Base-by-base conservation (phyloP, 106 monocot species). In the Iris macrosiphon region DNA sequence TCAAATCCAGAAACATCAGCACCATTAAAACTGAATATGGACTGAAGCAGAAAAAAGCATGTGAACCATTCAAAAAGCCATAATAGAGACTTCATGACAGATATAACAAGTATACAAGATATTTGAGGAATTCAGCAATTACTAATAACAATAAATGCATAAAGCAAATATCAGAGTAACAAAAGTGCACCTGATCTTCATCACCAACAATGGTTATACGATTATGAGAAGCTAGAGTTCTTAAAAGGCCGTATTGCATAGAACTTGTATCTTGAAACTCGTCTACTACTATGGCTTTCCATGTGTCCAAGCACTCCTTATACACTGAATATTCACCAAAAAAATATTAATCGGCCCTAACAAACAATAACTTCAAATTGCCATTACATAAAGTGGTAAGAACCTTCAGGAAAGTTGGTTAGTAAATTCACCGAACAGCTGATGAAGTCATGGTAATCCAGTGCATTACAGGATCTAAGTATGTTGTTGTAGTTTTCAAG, bases 251-350 rank as follows among this genome's bases (percentile, higher is more conserved):
- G 74, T 89, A 95, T 45, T 95, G 94, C 89, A 89, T 89, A 32
- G 81, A 79, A 72, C 88, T 95, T 34, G 94, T 95, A 56, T 95
- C 94, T 60, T 95, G 94, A 81, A 89, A 95, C 67, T 95, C 94
- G 79, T 89, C 88, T 19, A 95, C 88, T 19, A 95, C 79, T 44
- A 95, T 76, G n/a, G 94, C 88, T 59, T 78, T 81, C 94, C 94
- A 95, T 56, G 29, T 72, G 38, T 75, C 63, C 49, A 63, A 46
- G 57, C 89, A 95, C 39, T 76, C 76, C 57, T 72, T 62, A 52
- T 55, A 73, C 49, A 95, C 94, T 95, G 57, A 6, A 67, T 29
- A 14, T 19, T 37, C 14, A 61, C 1, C 41, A 55, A 27, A 14
- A 45, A 39, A 7, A 1, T 3, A 57, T 10, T 20, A 46, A 63